Evolutionary conservation across 768 basidiomycete genomes (phyloP), one percentile per base, ranked within the genome.

Genomic region (Trametes cubensis): DNA sequence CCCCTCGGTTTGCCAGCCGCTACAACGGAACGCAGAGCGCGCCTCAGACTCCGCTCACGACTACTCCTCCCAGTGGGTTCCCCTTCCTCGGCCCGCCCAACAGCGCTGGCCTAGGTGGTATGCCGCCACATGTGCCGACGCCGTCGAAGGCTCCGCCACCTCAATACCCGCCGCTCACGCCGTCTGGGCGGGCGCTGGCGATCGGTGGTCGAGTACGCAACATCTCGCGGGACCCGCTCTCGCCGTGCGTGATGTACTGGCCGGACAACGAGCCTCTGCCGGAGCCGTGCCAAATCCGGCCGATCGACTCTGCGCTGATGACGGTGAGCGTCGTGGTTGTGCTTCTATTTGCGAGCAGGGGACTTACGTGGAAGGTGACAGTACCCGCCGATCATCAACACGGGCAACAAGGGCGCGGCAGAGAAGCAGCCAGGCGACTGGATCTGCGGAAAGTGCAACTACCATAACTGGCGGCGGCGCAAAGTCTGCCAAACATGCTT

Each of bases 401-500:
- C 92, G 0, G 92, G 92, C 1, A 94, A 94, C 74, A 83, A 88
- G 58, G 92, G 92, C 25, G 92, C 92, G 8, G 94, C 94, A 56
- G 89, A 91, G 66, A 90, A 92, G 75, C 88, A 80, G 70, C 85
- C 85, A 44, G 72, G 72, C 54, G 69, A 75, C 62, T 75, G 74
- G 92, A 81, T 91, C 58, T 94, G 92, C 75, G 78, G 80, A 65
- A 90, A 89, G 71, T 94, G 92, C 74, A 89, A 89, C 70, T 94
- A 94, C 75, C 74, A 92, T 66, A 94, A 94, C 72, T 94, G 92
- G 92, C 81, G 92, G 66, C 77, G 92, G 60, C 78, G 92, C 58
- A 94, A 94, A 74, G 92, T 94, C 61, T 94, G 92, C 76, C 92
- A 94, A 79, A 92, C 90, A 11, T 94, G 92, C 74, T 83, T 85